Conservation (phyloP, 345 rosid genomes). For the Limnanthes douglasii region DNA sequence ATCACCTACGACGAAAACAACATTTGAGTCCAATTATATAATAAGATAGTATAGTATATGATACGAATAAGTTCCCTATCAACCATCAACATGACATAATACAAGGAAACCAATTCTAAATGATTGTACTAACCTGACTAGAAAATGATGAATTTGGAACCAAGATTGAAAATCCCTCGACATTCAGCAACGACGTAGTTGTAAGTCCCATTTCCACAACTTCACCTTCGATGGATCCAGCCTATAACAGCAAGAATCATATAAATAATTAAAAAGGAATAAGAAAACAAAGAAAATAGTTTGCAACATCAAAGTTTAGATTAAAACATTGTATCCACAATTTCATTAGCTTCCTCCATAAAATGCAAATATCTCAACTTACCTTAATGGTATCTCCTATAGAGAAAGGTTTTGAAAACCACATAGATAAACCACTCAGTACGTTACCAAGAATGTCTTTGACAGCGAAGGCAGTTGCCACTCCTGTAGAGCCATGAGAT, state of each 20-base stretch:
- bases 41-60: not conserved
- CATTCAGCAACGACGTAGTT: slow-evolving; percentile 53
- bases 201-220: slow-evolving; percentile 92
- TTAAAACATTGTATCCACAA: no score
- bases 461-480: slow-evolving; percentile 97
- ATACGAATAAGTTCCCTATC: not conserved
- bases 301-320: no score
- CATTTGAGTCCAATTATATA: not conserved
- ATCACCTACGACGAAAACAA: slow-evolving; percentile 41
- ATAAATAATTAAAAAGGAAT: not conserved
- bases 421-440: slow-evolving; percentile 82
- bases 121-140: slow-evolving; percentile 49
- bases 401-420: slow-evolving; percentile 77
- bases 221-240: slow-evolving; percentile 87
- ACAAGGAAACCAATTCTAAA: not conserved
- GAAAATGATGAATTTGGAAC: slow-evolving; percentile 95
- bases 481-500: slow-evolving; percentile 32
- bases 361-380: no score
- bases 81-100: not conserved
- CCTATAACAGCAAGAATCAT: slow-evolving; percentile 25
- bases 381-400: slow-evolving; percentile 94
- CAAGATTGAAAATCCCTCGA: slow-evolving; percentile 70
- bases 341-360: no score
- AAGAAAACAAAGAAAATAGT: not conserved
- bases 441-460: slow-evolving; percentile 86